Base-by-base conservation (phyloP, 2,329 filamentous ascomycete species). In the Allantophomopsis lycopodina region DNA sequence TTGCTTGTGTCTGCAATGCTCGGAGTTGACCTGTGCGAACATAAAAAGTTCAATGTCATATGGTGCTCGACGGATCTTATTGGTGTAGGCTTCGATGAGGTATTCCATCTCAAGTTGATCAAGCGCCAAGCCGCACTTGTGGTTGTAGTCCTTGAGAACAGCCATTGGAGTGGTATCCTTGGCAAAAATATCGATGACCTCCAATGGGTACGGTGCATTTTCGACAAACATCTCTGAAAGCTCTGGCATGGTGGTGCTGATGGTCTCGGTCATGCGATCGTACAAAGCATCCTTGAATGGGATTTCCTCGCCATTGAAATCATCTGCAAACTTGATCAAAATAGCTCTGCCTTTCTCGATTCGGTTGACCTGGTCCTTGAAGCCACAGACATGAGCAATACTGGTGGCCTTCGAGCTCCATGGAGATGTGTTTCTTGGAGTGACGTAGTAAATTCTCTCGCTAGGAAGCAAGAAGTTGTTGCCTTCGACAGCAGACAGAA, bases 1-100 rank as follows among this genome's bases (percentile, higher is more conserved):
- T 52, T 93, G 83, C 67, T 95, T 94, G 44, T 68, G 63, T 38
- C 61, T 54, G 44, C 57, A 94, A 61, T 96, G 89, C 68, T 98
- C 91, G 3, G 89, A 96, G 66, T 96, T 96, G 58, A 98, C 89
- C 63, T 98, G 91, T 13, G 89, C 89, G 59, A 96, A 98, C 91
- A 96, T 96, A 69, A 96, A 96, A 16, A 96, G 71, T 63, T 98
- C 91, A 35, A 96, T 84, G 57, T 96, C 91, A 44, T 51, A 46
- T 1, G 85, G 85, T 37, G 73, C 65, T 31, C 78, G 66, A 45
- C 76, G 73, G 14, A 77, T 38, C 39, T 54, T 71, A 31, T 76
- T 66, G 5, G 75, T 76, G 60, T 86, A 91, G 33, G 80, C 79
- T 49, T 87, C 78, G n/a, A 94, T 84, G 32, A 98, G 70, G 55